Conservation (phyloP, 1,284 basidiomycete genomes). For the Ceratobasidium sp. region DNA sequence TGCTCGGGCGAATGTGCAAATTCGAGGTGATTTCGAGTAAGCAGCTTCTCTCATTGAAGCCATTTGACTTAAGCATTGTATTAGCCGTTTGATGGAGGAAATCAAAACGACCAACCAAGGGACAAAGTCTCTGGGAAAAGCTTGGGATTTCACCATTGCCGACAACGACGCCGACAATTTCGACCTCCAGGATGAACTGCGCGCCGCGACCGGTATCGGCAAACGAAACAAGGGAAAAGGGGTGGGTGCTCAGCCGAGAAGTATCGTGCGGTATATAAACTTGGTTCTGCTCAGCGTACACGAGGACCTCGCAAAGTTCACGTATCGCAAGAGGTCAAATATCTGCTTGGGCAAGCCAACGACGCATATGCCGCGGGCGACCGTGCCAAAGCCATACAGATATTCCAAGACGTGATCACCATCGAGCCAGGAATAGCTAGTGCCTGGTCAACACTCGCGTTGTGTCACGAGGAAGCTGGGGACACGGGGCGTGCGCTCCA, state of each 20-base stretch:
- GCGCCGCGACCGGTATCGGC: slow-evolving; percentile 74
- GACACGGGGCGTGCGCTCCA: slow-evolving; percentile 79
- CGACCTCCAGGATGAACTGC: slow-evolving; percentile 72
- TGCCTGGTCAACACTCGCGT: slow-evolving; percentile 63
- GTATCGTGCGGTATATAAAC: background rate
- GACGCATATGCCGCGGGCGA: slow-evolving; percentile 82
- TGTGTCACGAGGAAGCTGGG: slow-evolving; percentile 70
- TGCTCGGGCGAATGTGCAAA: slow-evolving; percentile 14
- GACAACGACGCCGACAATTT: slow-evolving; percentile 66
- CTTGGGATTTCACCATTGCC: slow-evolving; percentile 65
- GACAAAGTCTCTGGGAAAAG: slow-evolving; percentile 60
- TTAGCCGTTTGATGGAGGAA: slow-evolving; percentile 68
- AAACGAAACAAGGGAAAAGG: slow-evolving; percentile 52
- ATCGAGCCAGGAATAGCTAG: slow-evolving; percentile 86
- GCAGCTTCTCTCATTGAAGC: slow-evolving; percentile 41
- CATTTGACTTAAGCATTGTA: background rate
- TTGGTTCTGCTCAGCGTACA: slow-evolving; percentile 48
- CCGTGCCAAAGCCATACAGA: slow-evolving; percentile 71
- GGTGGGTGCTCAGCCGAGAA: slow-evolving; percentile 49
- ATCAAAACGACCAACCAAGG: slow-evolving; percentile 57
- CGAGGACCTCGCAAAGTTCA: slow-evolving; percentile 58
- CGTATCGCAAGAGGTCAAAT: slow-evolving; percentile 82
- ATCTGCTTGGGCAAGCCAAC: slow-evolving; percentile 86
- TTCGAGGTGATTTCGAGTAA: slow-evolving; percentile 54
- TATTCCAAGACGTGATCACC: slow-evolving; percentile 91